Evolutionary conservation across 1,284 basidiomycete species (phyloP).

Genomic region (Tilletia caries): DNA sequence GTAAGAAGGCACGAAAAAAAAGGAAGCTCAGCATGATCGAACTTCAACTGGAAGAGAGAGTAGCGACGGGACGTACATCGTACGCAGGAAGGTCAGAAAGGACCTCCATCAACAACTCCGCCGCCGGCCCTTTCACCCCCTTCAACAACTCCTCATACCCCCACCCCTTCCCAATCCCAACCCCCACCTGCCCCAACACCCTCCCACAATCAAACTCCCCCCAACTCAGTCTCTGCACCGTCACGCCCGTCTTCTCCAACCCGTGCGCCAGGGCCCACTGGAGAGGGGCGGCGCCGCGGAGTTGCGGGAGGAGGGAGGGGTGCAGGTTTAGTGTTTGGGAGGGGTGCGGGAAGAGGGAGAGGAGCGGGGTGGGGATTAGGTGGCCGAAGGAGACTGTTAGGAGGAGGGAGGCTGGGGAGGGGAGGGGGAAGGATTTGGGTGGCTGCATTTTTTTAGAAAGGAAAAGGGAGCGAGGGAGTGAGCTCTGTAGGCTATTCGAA

Average conservation of each 20-base stretch:
- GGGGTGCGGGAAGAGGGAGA: constrained; percentile 64
- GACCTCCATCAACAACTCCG: not conserved
- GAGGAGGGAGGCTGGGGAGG: constrained; percentile 59
- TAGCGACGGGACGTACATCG: not conserved
- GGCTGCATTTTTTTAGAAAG: constrained; percentile 20
- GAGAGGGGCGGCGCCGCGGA: constrained; percentile 86
- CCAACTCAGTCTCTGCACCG: constrained; percentile 54
- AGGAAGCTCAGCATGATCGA: too few relatives aligned
- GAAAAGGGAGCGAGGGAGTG: constrained; percentile 13
- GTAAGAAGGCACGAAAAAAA: too few relatives aligned
- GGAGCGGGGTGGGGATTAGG: constrained; percentile 68
- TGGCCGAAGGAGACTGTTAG: constrained; percentile 90
- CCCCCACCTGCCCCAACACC: constrained; percentile 59
- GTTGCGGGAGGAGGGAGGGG: constrained; percentile 81
- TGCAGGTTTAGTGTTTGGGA: constrained; percentile 80
- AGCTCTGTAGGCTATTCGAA: too few relatives aligned
- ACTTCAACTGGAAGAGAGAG: not conserved
- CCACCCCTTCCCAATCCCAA: constrained; percentile 57
- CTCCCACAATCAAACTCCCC: constrained; percentile 61
- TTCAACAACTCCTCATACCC: not conserved
- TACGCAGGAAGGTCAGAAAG: not conserved
- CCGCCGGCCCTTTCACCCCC: not conserved
- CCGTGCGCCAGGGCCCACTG: constrained; percentile 68
- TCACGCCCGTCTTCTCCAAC: constrained; percentile 19
- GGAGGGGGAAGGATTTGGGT: constrained; percentile 29